These are phyloP conservation scores for Meripilus lineatus DNA, from an alignment of 1,284 basidiomycete species.

Conservation along the genomic window DNA sequence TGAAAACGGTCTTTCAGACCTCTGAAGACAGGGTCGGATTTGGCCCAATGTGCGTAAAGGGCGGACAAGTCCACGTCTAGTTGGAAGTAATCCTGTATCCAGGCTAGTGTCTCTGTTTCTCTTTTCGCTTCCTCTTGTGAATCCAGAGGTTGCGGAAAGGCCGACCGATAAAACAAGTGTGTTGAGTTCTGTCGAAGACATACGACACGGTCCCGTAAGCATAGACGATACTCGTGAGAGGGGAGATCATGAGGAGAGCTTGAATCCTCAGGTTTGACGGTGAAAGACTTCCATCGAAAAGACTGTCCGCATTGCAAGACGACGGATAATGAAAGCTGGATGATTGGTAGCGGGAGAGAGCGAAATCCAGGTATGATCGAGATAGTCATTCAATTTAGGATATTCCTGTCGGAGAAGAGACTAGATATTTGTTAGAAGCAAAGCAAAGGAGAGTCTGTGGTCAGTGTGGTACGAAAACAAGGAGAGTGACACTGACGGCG, in stretches of 20 bases:
- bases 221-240: constrained; percentile 64
- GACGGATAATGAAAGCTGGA: constrained; percentile 64
- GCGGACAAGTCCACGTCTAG: constrained; percentile 70
- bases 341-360: constrained; percentile 52
- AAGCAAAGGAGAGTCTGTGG: too few relatives aligned
- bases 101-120: constrained; percentile 63
- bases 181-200: constrained; percentile 72
- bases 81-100: constrained; percentile 90
- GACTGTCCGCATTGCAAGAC: constrained; percentile 80
- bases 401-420: too few relatives aligned
- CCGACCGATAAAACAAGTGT: constrained; percentile 67
- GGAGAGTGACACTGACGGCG: too few relatives aligned
- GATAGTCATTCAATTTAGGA: constrained; percentile 2
- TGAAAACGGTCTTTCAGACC: constrained; percentile 56
- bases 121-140: constrained; percentile 31
- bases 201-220: constrained; percentile 75
- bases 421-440: too few relatives aligned
- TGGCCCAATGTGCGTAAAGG: constrained; percentile 79
- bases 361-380: constrained; percentile 44
- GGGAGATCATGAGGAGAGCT: constrained; percentile 25
- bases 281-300: constrained; percentile 68
- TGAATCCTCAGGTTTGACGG: constrained; percentile 26
- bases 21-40: constrained; percentile 73
- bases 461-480: too few relatives aligned
- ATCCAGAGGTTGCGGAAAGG: constrained; percentile 46